Base-by-base conservation (phyloP, 495 filamentous ascomycete genomes). In the Neurospora tetrasperma region DNA sequence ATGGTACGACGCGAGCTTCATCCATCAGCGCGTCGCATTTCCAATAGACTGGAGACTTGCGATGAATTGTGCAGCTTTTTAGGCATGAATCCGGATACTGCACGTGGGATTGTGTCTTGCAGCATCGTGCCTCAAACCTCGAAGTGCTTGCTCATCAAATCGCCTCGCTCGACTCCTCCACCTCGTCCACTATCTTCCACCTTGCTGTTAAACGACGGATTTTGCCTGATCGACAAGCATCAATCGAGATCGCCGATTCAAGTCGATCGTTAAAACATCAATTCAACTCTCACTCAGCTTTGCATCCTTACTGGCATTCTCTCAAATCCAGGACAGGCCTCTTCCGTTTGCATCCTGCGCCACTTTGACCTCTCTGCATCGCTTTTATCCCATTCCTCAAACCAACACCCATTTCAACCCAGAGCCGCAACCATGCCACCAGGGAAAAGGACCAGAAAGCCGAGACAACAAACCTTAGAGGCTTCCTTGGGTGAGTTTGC, bases 391-490 rank as follows among this genome's bases (percentile, higher is more conserved):
- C 54, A 66, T 9, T 10, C 27, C 6, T 31, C 27, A 4, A 66
- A 62, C 54, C 12, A 66, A 35, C 54, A 6, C 20, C 20, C n/a
- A 20, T 4, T 39, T 39, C 39, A 2, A 48, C 27, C 14, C 11
- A 16, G 11, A 62, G 14, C 54, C 27, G 54, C 54, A 9, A 35
- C 27, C 54, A 66, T 66, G 54, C 12, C 54, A 66, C 14, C 54
- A 35, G 27, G 27, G 8, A 66, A 66, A 4, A 72, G 68, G 20
- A 9, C 48, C 4, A 75, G 69, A 20, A 75, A 72, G 18, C 27
- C 70, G n/a, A 71, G 74, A 16, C 76, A 79, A 71, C 76, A 79
- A 40, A 78, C 74, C 14, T 70, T 79, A 39, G 78, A 79, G 69
- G 73, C 72, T 20, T 74, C 73, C 0, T 44, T 78, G 23, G 76